Base-by-base conservation (phyloP, 2,329 filamentous ascomycete genomes). In the Colletotrichum sp. region DNA sequence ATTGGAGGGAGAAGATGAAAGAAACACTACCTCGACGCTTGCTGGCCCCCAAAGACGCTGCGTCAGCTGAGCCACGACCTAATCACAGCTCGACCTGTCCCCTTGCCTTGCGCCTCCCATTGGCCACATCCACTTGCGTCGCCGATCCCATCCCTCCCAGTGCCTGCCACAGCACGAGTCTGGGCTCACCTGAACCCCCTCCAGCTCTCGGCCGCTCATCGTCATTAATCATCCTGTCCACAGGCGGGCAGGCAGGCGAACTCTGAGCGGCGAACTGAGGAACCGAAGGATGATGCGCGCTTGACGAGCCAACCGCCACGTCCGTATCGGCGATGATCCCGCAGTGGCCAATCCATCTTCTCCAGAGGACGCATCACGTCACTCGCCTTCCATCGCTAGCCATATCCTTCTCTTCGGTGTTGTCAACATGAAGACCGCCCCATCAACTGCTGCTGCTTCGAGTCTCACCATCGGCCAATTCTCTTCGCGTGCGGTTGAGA, bases 41-140 rank as follows among this genome's bases (percentile, higher is more conserved):
- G 44, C n/a, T 26, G 21, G 57, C 62, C 63, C 69, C 55, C 52
- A 34, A 64, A 15, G 36, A 21, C 62, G 32, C 55, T 72, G 39
- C 28, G 64, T 76, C 70, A 76, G 74, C 74, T 73, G 74, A 76
- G 71, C 65, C 65, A 60, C 57, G 64, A 28, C 39, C 69, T 64
- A 68, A 60, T 57, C 69, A 64, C 62, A 75, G 63, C 57, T 68
- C 64, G 52, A 24, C 55, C 59, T 73, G n/a, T 15, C 57, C 63
- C 70, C 64, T 69, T 30, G 74, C 32, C 59, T 49, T 26, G 52
- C 26, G 59, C 18, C 44, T 60, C 57, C 36, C 34, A 73, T 76
- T 76, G 74, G 74, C 49, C 57, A 28, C 55, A 36, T n/a, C 34
- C 64, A 64, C n/a, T 72, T 76, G 32, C 28, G 60, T 65, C 34